phyloP scores from a whole-genome alignment of 1,284 basidiomycete species.

The Ustilago tritici region DNA sequence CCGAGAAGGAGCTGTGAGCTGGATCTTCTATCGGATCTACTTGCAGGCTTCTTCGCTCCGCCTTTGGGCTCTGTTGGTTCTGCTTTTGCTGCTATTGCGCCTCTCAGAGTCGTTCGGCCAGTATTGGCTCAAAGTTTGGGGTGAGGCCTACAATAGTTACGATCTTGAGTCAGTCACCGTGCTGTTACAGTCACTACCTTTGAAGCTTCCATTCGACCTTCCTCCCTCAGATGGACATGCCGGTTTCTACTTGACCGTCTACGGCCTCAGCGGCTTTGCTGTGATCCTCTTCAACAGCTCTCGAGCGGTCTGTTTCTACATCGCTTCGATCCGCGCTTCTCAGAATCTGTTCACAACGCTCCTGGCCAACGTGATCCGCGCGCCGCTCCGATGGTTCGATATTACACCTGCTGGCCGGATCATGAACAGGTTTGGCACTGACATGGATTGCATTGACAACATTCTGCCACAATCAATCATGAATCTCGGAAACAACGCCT shows the following conservation, averaged over 20 bases:
- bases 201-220: slow-evolving; percentile 18
- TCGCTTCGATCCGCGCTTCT: slow-evolving; percentile 42
- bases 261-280: slow-evolving; percentile 43
- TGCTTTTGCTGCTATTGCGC: slow-evolving; percentile 36
- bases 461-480: slow-evolving; percentile 58
- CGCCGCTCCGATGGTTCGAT: slow-evolving; percentile 66
- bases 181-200: neutral
- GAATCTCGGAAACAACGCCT: slow-evolving; percentile 43
- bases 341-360: slow-evolving; percentile 59
- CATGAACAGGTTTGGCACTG: slow-evolving; percentile 65
- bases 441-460: slow-evolving; percentile 64
- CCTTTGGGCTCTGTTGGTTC: slow-evolving; percentile 38
- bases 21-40: slow-evolving; percentile 54
- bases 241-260: slow-evolving; percentile 41
- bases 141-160: slow-evolving; percentile 47
- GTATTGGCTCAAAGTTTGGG: slow-evolving; percentile 63
- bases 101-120: slow-evolving; percentile 49
- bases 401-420: slow-evolving; percentile 62
- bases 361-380: slow-evolving; percentile 56
- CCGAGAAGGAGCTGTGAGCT: slow-evolving; percentile 48
- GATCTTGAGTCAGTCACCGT: neutral
- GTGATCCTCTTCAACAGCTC: slow-evolving; percentile 50
- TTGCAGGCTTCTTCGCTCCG: slow-evolving; percentile 37
- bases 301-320: slow-evolving; percentile 40
- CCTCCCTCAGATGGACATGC: slow-evolving; percentile 33